These are phyloP conservation scores for Suillus placidus DNA, from an alignment of 768 basidiomycete genomes.

Conservation along the genomic window DNA sequence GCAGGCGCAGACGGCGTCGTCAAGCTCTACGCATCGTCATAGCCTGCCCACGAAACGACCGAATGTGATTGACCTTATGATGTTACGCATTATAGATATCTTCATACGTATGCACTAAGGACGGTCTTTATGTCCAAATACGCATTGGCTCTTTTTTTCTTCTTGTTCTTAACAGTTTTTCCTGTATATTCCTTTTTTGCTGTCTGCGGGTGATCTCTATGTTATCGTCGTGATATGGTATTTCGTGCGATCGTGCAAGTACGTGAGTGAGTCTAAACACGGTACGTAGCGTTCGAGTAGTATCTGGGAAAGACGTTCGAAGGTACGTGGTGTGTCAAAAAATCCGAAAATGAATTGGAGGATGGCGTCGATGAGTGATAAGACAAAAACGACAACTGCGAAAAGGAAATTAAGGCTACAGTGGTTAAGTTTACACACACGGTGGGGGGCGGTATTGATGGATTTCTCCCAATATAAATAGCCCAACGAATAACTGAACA, in stretches of 20 bases:
- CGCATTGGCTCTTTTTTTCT: conserved; percentile 11
- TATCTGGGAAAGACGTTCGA: background rate
- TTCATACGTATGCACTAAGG: conserved; percentile 26
- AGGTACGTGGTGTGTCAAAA: conserved; percentile 1
- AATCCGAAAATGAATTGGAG: background rate
- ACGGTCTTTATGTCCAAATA: conserved; percentile 29
- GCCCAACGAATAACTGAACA: conserved; percentile 13
- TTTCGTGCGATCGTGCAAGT: background rate
- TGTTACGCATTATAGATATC: conserved; percentile 20
- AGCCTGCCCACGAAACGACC: conserved; percentile 27
- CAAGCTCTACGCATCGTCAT: conserved; percentile 88
- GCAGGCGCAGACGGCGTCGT: conserved; percentile 96
- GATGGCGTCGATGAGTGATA: background rate
- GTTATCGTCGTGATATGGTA: conserved; percentile 4
- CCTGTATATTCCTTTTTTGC: conserved; percentile 9
- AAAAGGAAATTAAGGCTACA: conserved; percentile 41
- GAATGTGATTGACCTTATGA: conserved; percentile 10
- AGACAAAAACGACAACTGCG: conserved; percentile 7
- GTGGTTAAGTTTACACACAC: conserved; percentile 36
- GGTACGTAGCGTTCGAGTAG: background rate
- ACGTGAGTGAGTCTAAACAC: background rate
- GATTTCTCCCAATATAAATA: conserved; percentile 18
- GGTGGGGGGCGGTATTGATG: conserved; percentile 26
- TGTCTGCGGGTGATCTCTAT: conserved; percentile 6
- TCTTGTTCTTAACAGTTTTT: conserved; percentile 11